Evolutionary conservation across 2,329 filamentous ascomycete genomes (phyloP).

Genomic region (Xylaria sp.): DNA sequence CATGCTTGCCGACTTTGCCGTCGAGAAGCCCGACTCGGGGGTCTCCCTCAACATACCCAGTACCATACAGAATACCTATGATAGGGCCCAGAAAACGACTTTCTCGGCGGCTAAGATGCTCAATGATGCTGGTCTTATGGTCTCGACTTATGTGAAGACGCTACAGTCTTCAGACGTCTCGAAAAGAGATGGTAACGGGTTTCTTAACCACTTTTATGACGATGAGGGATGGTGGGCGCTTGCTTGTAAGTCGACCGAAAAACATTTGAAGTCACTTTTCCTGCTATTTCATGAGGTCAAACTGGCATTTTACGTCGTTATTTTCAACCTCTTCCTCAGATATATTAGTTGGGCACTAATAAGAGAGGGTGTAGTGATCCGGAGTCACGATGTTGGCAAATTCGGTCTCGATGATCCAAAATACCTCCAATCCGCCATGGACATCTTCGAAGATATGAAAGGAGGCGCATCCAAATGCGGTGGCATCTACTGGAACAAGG

Average conservation of each 20-base stretch:
- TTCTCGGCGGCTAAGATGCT: constrained; percentile 27
- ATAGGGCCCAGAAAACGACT: constrained; percentile 29
- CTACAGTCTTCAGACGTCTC: constrained; percentile 23
- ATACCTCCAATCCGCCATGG: constrained; percentile 47
- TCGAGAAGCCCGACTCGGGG: constrained; percentile 14
- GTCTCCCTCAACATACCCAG: constrained; percentile 24
- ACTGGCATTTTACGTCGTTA: neutral
- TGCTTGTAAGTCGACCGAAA: constrained; percentile 29
- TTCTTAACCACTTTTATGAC: constrained; percentile 54
- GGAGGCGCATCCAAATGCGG: constrained; percentile 45
- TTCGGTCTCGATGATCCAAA: constrained; percentile 35
- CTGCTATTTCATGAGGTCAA: neutral
- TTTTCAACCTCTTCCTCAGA: neutral
- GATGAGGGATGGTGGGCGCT: constrained; percentile 61
- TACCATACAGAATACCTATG: constrained; percentile 31
- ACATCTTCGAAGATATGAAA: constrained; percentile 52
- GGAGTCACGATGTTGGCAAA: constrained; percentile 43
- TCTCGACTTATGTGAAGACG: constrained; percentile 27
- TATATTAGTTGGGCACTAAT: neutral
- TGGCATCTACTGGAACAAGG: constrained; percentile 55
- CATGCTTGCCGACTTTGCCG: constrained; percentile 22
- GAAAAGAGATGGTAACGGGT: constrained; percentile 38
- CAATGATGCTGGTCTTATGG: constrained; percentile 22
- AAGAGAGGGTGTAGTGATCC: constrained; percentile 36
- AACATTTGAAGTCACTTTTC: neutral